Evolutionary conservation across 768 basidiomycete species (phyloP).

Genomic region (Boletus rubescentipes): DNA sequence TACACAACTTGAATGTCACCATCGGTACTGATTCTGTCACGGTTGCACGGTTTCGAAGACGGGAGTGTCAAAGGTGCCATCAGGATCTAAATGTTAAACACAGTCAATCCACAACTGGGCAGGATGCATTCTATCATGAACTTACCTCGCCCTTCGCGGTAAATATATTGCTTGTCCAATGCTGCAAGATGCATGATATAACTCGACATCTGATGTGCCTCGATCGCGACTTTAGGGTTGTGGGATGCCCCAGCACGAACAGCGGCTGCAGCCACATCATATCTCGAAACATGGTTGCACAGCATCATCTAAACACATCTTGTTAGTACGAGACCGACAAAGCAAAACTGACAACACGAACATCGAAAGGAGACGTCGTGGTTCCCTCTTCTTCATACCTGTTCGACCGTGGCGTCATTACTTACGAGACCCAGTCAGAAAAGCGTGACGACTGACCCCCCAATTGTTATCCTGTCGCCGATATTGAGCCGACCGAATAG

Average conservation of each 20-base stretch:
- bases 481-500: conserved; percentile 53
- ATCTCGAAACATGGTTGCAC: conserved; percentile 66
- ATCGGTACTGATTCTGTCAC: not conserved
- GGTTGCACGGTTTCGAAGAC: conserved; percentile 30
- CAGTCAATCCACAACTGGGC: not conserved
- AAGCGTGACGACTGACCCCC: conserved; percentile 37
- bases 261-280: conserved; percentile 61
- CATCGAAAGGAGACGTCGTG: conserved; percentile 81
- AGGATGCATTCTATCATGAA: no score
- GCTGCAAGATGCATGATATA: conserved; percentile 57
- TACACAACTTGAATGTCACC: conserved; percentile 1
- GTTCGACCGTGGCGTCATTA: conserved; percentile 6
- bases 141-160: conserved; percentile 55
- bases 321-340: not conserved
- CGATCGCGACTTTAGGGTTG: conserved; percentile 55
- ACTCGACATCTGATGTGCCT: conserved; percentile 57
- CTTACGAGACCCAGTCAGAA: not conserved
- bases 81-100: conserved; percentile 32
- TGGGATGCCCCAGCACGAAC: conserved; percentile 51
- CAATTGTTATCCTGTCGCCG: conserved; percentile 54
- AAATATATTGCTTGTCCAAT: conserved; percentile 64
- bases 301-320: conserved; percentile 63
- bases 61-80: conserved; percentile 46
- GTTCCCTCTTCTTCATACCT: conserved; percentile 72
- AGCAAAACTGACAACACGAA: conserved; percentile 30